Base-by-base conservation (phyloP, 2,329 filamentous ascomycete genomes). In the Fusarium avenaceum region DNA sequence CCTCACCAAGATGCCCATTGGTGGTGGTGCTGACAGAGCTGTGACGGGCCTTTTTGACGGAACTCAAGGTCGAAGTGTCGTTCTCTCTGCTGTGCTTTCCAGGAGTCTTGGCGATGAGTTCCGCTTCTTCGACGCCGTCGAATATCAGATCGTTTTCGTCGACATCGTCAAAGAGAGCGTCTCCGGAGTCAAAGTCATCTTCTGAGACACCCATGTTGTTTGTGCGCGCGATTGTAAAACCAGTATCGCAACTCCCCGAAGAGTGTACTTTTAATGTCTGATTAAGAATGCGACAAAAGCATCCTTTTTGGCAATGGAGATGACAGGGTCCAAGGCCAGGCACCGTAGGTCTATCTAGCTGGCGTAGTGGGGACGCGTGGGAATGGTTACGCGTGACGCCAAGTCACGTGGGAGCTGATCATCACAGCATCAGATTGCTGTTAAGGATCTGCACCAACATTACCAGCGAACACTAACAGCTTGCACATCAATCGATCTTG, bases 141-240 rank as follows among this genome's bases (percentile, higher is more conserved):
- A 64, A 64, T n/a, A 72, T 47, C n/a, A 75, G 58, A 10, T 71
- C 67, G 35, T 69, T 59, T 15, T 67, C 72, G 20, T 63, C 65
- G 1, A 74, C 44, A 3, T 66, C 72, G 3, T 71, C 63, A 30
- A 73, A 73, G 28, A 76, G 73, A 24, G 72, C 73, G 47, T 75
- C 73, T 2, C 72, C 73, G 4, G 72, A 72, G 22, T 72, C 72
- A 11, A 76, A 76, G 2, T 72, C 74, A 15, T 72, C 64, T 4
- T 72, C 73, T 4, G 43, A 30, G 6, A 46, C 11, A 3, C 40
- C 48, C 66, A 69, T 69, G 11, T 0, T 33, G 20, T 40, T 8
- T 3, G 7, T 15, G 9, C 11, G 3, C 2, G 38, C 6, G 17
- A 20, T 9, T 40, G 11, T 3, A 10, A 2, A 10, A 10, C 5